These are phyloP conservation scores for Dendrobium chrysotoxum DNA, from an alignment of 106 monocot species.

Conservation along the genomic window DNA sequence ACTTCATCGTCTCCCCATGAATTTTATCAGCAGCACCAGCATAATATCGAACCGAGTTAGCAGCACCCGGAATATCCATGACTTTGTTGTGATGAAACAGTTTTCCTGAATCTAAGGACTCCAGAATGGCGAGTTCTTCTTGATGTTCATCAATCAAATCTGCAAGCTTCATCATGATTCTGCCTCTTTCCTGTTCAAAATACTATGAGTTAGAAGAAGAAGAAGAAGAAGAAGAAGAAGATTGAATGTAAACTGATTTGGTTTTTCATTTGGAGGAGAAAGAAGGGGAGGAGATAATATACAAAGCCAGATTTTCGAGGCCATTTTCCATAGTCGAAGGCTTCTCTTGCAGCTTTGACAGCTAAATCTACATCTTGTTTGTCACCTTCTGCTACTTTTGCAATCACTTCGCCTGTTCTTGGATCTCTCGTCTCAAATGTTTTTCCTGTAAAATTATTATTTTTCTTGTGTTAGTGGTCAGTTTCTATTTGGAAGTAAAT, in stretches of 20 bases:
- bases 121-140: conserved; percentile 45
- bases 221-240: not conserved
- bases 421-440: conserved; percentile 60
- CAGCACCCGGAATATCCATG: conserved; percentile 30
- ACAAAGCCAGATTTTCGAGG: conserved; percentile 75
- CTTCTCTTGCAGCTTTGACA: conserved; percentile 55
- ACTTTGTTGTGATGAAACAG: conserved; percentile 24
- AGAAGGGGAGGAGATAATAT: not conserved
- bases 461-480: too few relatives aligned
- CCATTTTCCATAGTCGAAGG: conserved; percentile 69
- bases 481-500: too few relatives aligned
- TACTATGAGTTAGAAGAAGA: not conserved
- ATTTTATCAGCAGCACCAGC: conserved; percentile 69
- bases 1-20: conserved; percentile 58
- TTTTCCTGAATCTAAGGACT: conserved; percentile 54
- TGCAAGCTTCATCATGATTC: conserved; percentile 49
- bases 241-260: not conserved
- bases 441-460: conserved; percentile 28
- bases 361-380: conserved; percentile 53
- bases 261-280: too few relatives aligned
- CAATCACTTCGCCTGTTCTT: conserved; percentile 43
- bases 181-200: conserved; percentile 44
- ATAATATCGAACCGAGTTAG: conserved; percentile 37
- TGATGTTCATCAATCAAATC: conserved; percentile 44
- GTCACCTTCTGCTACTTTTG: conserved; percentile 53